These are phyloP conservation scores for Gastrolobium villosum DNA, from an alignment of 306 rosid genomes.

Conservation along the genomic window DNA sequence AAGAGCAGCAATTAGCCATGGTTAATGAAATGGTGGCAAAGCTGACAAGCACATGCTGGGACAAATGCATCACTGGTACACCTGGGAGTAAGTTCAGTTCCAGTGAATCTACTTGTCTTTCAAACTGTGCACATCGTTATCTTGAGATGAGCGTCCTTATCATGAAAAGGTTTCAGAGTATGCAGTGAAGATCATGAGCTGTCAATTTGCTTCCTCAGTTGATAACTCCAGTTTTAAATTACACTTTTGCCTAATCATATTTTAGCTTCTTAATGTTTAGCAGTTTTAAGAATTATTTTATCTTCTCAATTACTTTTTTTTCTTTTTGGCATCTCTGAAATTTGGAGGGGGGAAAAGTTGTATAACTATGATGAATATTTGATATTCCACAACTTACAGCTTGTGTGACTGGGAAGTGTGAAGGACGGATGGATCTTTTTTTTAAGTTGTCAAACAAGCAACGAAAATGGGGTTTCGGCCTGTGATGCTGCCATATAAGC, in stretches of 20 bases:
- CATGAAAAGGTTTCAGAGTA: slow-evolving; percentile 70
- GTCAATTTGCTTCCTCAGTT: slow-evolving; percentile 12
- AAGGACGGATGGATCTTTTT: not conserved
- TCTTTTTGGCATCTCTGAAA: not conserved
- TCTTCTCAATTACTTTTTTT: not conserved
- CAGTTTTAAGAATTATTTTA: not conserved
- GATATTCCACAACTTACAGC: too few species aligned
- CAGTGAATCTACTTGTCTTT: slow-evolving; percentile 67
- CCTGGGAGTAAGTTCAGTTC: slow-evolving; percentile 83
- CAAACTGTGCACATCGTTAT: slow-evolving; percentile 77
- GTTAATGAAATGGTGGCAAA: slow-evolving; percentile 80
- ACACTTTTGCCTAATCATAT: not conserved
- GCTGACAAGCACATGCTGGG: slow-evolving; percentile 78
- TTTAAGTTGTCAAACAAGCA: not conserved
- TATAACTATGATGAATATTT: too few species aligned
- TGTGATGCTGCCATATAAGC: too few species aligned
- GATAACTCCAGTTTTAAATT: slow-evolving; percentile 13
- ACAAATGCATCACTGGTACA: slow-evolving; percentile 76
- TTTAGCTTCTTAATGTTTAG: slow-evolving; percentile 11
- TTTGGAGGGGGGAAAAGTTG: not conserved
- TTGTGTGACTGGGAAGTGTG: too few species aligned
- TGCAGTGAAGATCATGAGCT: slow-evolving; percentile 53
- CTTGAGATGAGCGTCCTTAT: slow-evolving; percentile 70
- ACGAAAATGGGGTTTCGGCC: too few species aligned
- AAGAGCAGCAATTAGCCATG: slow-evolving; percentile 73